A percentile compares a stretch with the other conserved stretches of the same genome.
Conservation (phyloP, 202 grass and related monocot genomes). For the Schoenoplectus tabernaemontani region DNA sequence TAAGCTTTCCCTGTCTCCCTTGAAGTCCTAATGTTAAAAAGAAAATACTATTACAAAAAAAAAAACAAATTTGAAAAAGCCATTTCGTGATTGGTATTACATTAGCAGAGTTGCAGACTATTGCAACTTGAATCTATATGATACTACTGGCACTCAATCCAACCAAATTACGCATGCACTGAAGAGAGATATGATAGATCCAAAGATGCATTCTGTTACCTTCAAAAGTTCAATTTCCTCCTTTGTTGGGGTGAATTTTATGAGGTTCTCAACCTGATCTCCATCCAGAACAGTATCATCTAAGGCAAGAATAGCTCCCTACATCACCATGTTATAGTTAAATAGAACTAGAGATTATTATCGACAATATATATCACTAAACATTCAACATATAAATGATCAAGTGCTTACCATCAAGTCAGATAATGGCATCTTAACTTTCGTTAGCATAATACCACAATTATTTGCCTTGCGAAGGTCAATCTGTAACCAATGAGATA, state of each 20-base stretch:
- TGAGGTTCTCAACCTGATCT: slow-evolving; percentile 98
- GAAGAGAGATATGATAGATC: neutral
- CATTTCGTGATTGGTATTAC: slow-evolving; percentile 1
- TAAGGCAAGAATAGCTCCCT: slow-evolving; percentile 81
- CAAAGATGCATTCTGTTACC: slow-evolving; percentile 35
- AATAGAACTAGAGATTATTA: neutral
- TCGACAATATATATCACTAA: slow-evolving; percentile 7
- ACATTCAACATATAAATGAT: slow-evolving; percentile 7
- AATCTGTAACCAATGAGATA: slow-evolving; percentile 52
- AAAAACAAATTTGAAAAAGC: neutral
- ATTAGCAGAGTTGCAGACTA: slow-evolving; percentile 9
- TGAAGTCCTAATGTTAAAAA: slow-evolving; percentile 60
- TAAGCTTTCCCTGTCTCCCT: slow-evolving; percentile 87
- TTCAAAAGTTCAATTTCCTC: slow-evolving; percentile 97
- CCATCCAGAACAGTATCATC: slow-evolving; percentile 85
- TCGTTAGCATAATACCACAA: slow-evolving; percentile 99
- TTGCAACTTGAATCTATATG: slow-evolving; percentile 23
- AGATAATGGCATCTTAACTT: slow-evolving; percentile 95
- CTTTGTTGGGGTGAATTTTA: slow-evolving; percentile 97
- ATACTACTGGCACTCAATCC: neutral
- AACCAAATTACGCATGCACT: neutral
- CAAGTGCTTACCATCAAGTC: slow-evolving; percentile 67
- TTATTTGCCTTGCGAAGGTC: slow-evolving; percentile 95
- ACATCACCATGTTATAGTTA: slow-evolving; percentile 17
- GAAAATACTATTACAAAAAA: neutral